Base-by-base conservation (phyloP, 805 yeast species). In the Suhomyces sp. region DNA sequence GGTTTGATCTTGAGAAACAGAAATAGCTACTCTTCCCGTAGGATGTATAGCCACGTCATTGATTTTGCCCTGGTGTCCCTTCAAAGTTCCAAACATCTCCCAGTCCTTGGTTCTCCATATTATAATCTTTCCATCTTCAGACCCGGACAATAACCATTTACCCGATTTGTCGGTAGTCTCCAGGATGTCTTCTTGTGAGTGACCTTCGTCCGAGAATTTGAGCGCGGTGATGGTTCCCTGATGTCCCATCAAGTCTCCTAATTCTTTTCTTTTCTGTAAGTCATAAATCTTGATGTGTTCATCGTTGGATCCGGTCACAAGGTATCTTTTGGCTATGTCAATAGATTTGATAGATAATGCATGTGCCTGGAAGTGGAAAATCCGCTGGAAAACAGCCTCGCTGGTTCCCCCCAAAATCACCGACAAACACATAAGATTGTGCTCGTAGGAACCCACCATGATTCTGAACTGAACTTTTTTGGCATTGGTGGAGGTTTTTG, bases 41-140 rank as follows among this genome's bases (percentile, higher is more conserved):
- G 95, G 95, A 59, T 93, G 98, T 24, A 93, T 83, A 19, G 88
- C 83, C 27, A 93, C 52, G 58, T 88, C 98, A 47, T 83, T 84
- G 27, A 93, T 76, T 35, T 84, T 71, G n/a, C 79, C 91, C 28
- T 73, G 74, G 61, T 91, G 98, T 9, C 97, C 98, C 58, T 88
- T 88, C 58, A 93, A 68, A 10, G 81, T 79, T 4, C 93, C 95
- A 56, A 87, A 81, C 27, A 79, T 73, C 55, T 93, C 98, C 98
- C 98, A 93, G 63, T 93, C 98, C 58, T 86, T 88, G 3, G 93
- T 84, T 59, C 98, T 73, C 98, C 98, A 93, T 26, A 93, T 75
- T 34, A 88, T 77, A 30, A 93, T 79, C 40, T 80, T 82, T 16
- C 96, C 95, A 56, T 93, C 98, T 28, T 85, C 95, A 2, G 90